A percentile compares a stretch with the other conserved stretches of the same genome.
phyloP scores from a whole-genome alignment of 768 basidiomycete genomes.

The Polyporus arcularius region DNA sequence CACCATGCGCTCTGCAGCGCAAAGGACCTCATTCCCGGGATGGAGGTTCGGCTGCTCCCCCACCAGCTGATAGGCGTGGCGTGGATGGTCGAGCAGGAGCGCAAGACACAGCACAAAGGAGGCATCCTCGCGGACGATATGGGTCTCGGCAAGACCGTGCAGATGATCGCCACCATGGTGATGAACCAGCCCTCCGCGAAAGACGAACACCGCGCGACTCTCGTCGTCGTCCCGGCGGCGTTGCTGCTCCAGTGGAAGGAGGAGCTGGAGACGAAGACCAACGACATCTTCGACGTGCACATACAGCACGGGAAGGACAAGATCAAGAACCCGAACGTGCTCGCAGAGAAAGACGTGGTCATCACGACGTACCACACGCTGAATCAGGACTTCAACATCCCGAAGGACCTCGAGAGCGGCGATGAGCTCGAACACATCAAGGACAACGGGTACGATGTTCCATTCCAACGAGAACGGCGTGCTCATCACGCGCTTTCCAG shows the following conservation, averaged over 20 bases:
- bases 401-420: conserved; percentile 44
- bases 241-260: conserved; percentile 78
- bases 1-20: conserved; percentile 33
- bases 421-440: conserved; percentile 52
- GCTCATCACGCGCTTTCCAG: conserved; percentile 28
- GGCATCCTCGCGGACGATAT: conserved; percentile 76
- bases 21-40: conserved; percentile 61
- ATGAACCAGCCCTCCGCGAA: conserved; percentile 55
- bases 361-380: conserved; percentile 80
- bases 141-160: conserved; percentile 75
- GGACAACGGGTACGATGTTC: conserved; percentile 46
- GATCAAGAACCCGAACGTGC: conserved; percentile 50
- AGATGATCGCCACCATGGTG: conserved; percentile 80
- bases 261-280: conserved; percentile 69
- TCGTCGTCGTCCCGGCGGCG: conserved; percentile 77
- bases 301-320: conserved; percentile 77
- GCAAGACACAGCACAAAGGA: conserved; percentile 46
- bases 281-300: conserved; percentile 59
- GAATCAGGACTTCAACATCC: conserved; percentile 57
- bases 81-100: conserved; percentile 76
- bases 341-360: conserved; percentile 62
- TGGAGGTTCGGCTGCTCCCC: conserved; percentile 68
- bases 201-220: conserved; percentile 54
- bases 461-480: no score
- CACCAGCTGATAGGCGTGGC: conserved; percentile 80